Percentiles rank a stretch among this genome's conserved stretches.
These are phyloP conservation scores for Aspergillus nomiae DNA, from an alignment of 2,329 filamentous ascomycete genomes.

Conservation along the genomic window DNA sequence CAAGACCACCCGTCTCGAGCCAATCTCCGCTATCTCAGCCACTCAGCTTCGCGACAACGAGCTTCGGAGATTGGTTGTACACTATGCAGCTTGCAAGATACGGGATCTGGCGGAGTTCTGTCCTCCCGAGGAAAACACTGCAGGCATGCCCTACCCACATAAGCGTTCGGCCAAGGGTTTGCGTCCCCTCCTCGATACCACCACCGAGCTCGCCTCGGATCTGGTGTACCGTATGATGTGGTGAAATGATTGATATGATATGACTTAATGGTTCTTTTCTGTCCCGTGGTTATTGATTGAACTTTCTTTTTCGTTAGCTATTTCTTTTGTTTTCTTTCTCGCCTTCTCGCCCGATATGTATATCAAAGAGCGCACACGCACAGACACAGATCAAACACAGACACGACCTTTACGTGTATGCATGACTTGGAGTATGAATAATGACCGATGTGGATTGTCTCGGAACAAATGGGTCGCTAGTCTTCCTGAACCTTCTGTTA, in stretches of 20 bases:
- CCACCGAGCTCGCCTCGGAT: slow-evolving; percentile 44
- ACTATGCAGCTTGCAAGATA: slow-evolving; percentile 45
- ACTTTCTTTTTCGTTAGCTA: background rate
- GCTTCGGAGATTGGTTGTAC: slow-evolving; percentile 41
- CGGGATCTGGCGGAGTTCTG: slow-evolving; percentile 40
- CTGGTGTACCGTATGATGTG: slow-evolving; percentile 45
- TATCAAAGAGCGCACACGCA: slow-evolving; percentile 1
- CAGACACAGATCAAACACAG: background rate
- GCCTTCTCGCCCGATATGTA: slow-evolving; percentile 2
- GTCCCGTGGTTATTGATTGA: background rate
- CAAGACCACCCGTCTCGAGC: slow-evolving; percentile 43
- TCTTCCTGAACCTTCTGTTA: background rate
- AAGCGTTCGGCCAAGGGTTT: slow-evolving; percentile 35
- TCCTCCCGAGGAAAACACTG: slow-evolving; percentile 28
- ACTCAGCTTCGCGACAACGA: slow-evolving; percentile 43
- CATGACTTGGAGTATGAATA: slow-evolving; percentile 2
- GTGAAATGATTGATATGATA: slow-evolving; percentile 8
- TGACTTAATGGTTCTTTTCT: background rate
- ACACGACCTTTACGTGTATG: slow-evolving; percentile 1
- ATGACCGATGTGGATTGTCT: background rate
- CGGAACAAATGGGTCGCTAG: background rate
- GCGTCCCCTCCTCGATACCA: slow-evolving; percentile 38
- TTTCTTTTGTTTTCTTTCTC: slow-evolving; percentile 9
- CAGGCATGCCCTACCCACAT: slow-evolving; percentile 24
- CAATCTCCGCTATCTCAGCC: slow-evolving; percentile 37